These are phyloP conservation scores for Blastomyces percursus DNA, from an alignment of 2,329 filamentous ascomycete genomes.

Conservation along the genomic window DNA sequence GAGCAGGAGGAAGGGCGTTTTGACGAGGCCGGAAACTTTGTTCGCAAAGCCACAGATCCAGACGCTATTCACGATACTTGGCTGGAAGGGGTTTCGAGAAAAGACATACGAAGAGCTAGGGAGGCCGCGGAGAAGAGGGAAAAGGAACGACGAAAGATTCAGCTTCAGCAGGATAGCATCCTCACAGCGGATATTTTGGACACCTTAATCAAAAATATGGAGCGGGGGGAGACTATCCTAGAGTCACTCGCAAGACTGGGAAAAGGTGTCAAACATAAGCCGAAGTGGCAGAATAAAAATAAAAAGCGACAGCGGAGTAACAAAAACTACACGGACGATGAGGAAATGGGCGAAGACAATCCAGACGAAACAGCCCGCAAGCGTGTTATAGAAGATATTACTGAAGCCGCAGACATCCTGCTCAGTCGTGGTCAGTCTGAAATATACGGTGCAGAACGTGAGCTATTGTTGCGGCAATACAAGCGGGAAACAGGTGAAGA, in stretches of 20 bases:
- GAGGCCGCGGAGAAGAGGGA: slow-evolving; percentile 81
- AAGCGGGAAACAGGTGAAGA: slow-evolving; percentile 74
- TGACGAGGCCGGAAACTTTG: slow-evolving; percentile 81
- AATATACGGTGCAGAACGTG: slow-evolving; percentile 84
- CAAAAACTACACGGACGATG: slow-evolving; percentile 34
- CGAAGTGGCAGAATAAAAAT: slow-evolving; percentile 48
- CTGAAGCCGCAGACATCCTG: slow-evolving; percentile 78
- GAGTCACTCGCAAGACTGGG: slow-evolving; percentile 78
- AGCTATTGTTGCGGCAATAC: slow-evolving; percentile 73
- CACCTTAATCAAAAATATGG: slow-evolving; percentile 59
- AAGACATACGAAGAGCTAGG: slow-evolving; percentile 78
- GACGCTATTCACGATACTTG: slow-evolving; percentile 86
- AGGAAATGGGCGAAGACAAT: slow-evolving; percentile 64
- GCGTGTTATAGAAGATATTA: slow-evolving; percentile 67
- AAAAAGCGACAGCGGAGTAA: slow-evolving; percentile 36
- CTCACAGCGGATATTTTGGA: slow-evolving; percentile 63
- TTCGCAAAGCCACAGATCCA: slow-evolving; percentile 78
- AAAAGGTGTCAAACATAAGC: slow-evolving; percentile 49
- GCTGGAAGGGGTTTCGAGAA: slow-evolving; percentile 86
- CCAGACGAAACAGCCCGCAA: slow-evolving; percentile 59
- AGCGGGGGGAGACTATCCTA: slow-evolving; percentile 72
- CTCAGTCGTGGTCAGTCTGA: slow-evolving; percentile 73
- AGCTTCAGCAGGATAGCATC: slow-evolving; percentile 62
- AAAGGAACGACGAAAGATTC: slow-evolving; percentile 59
- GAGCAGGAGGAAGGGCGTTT: slow-evolving; percentile 91